A percentile compares a stretch with the other conserved stretches of the same genome.
These are phyloP conservation scores for Chaetomium globosum DNA, from an alignment of 2,329 filamentous ascomycete genomes.

Conservation along the genomic window DNA sequence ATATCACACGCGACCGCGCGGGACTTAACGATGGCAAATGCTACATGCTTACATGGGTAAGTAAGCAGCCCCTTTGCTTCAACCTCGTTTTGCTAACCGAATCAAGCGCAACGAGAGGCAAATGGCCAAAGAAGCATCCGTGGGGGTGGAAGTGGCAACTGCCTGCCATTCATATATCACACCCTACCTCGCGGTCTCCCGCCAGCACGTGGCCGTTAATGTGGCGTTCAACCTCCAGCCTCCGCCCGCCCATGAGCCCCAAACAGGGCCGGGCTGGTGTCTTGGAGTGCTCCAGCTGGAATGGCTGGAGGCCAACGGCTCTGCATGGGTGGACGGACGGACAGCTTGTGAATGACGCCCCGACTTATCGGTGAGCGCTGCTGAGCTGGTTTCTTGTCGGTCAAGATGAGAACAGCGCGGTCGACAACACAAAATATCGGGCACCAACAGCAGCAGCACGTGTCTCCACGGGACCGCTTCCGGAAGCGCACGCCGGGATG, in stretches of 20 bases:
- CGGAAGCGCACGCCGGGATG: slow-evolving; percentile 1
- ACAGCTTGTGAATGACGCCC: background rate
- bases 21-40: background rate
- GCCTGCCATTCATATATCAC: background rate
- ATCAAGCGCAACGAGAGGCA: background rate
- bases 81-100: background rate
- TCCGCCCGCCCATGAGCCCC: background rate
- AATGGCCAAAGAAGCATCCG: background rate
- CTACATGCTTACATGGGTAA: background rate
- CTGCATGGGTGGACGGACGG: background rate
- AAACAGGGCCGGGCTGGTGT: background rate
- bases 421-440: background rate
- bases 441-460: slow-evolving; percentile 5
- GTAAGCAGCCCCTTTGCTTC: background rate
- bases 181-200: background rate
- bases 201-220: background rate
- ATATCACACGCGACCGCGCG: background rate
- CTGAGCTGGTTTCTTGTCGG: background rate
- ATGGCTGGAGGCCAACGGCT: background rate
- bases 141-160: background rate
- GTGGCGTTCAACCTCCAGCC: background rate
- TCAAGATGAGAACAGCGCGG: background rate
- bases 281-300: background rate
- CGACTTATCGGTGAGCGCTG: background rate
- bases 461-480: background rate